Evolutionary conservation across 2,329 filamentous ascomycete genomes (phyloP), one percentile per base, ranked within the genome.

Genomic region (Pestalotiopsis sp.): DNA sequence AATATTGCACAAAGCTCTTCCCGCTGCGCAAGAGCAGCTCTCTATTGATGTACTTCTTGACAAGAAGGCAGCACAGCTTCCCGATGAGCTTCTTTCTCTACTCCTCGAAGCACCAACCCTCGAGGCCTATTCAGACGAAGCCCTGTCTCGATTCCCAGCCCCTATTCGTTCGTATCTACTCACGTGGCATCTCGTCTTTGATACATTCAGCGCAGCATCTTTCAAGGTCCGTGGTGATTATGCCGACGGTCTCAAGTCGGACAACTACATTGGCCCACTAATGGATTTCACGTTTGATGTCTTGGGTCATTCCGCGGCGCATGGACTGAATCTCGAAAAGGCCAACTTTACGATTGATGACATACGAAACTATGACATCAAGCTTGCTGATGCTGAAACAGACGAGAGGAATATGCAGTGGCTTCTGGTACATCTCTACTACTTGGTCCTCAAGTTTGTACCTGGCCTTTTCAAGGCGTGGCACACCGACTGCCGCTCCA

Each of bases 161-260:
- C 77, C 87, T 0, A 84, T 97, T 62, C 89, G 94, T 65, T 90
- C 91, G 11, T 99, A 98, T 75, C 85, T 99, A 2, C 84, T 97
- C 36, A 92, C 93, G 12, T 99, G 96, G 96, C 89, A 93, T 71
- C 85, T 98, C 1, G 86, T 98, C 0, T 98, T 97, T 76, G 94
- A 97, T 73, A 91, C 95, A 59, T 97, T 95, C 76, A 84, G 85
- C 20, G 89, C 90, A 23, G 90, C 94, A 13, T 93, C 95, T 0
- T 91, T 93, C 78, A 93, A 94, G 74, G 90, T 98, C 17, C 92
- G 94, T 73, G 89, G 88, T 69, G 91, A 95, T 74, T 98, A 98
- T 75, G 88, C 90, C 0, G 88, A 93, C 27, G 89, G 92, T 69
- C 87, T 99, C 67, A 96, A 94, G 77, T 87, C 92, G 31, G 90